Evolutionary conservation across 352 stramenopile species (phyloP).

Genomic region (Globisporangium abappressorium): DNA sequence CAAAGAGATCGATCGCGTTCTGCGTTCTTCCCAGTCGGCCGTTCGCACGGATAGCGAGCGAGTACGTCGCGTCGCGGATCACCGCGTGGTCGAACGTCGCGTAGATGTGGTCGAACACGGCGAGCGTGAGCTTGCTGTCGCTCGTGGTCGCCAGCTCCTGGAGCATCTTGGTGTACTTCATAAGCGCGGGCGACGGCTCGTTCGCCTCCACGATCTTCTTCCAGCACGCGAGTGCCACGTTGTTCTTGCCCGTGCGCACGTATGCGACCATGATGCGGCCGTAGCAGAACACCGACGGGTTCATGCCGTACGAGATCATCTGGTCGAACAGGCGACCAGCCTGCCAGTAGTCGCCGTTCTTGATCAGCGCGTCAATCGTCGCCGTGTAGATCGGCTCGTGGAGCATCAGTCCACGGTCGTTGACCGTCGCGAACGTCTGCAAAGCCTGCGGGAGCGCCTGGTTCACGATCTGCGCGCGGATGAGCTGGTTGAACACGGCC

Average conservation of each 20-base stretch:
- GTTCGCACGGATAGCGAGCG: conserved; percentile 64
- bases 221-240: conserved; percentile 67
- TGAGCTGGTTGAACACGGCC: conserved; percentile 64
- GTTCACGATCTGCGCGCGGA: conserved; percentile 78
- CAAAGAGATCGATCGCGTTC: conserved; percentile 62
- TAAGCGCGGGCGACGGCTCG: conserved; percentile 33
- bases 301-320: conserved; percentile 62
- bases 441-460: conserved; percentile 57
- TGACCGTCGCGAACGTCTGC: conserved; percentile 63
- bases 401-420: conserved; percentile 48
- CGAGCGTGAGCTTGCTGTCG: conserved; percentile 55
- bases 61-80: conserved; percentile 58
- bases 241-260: conserved; percentile 62
- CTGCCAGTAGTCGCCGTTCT: conserved; percentile 58
- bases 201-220: conserved; percentile 55
- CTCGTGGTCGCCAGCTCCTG: conserved; percentile 54
- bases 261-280: conserved; percentile 77
- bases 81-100: conserved; percentile 34
- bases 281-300: conserved; percentile 69
- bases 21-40: conserved; percentile 67
- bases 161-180: conserved; percentile 68
- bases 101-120: conserved; percentile 65
- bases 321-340: conserved; percentile 67
- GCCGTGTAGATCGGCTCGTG: conserved; percentile 74
- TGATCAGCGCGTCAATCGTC: conserved; percentile 69